Evolutionary conservation across 2,329 filamentous ascomycete genomes (phyloP), one percentile per base, ranked within the genome.

Genomic region (Fusarium lyarnte): DNA sequence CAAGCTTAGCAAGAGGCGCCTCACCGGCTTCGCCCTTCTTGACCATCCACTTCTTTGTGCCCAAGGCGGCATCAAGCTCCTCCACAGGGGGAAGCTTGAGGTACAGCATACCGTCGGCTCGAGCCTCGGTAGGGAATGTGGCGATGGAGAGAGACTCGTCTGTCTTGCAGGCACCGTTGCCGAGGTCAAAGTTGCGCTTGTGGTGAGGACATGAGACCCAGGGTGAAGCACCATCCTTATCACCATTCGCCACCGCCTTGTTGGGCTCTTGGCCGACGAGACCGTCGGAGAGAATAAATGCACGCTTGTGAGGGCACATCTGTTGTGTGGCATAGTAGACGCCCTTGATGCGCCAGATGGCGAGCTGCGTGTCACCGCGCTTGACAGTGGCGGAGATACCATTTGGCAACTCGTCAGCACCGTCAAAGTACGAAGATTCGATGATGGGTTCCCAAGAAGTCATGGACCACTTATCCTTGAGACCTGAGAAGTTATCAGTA

Each of bases 271-370:
- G 91, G 43, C 95, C 94, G 51, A 97, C 88, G 13, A 97, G 84
- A 3, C 94, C 94, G 79, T 97, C 95, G 0, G 92, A 92, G 31
- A 97, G 89, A n/a, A 95, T 92, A 78, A 97, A 97, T 2, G 94
- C 91, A 16, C 94, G 91, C 83, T 95, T 96, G 84, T 97, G 94
- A 14, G 94, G 94, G 80, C 94, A 97, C 94, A 97, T 97, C 79
- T 97, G 94, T 83, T 97, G 94, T 19, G 92, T 93, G 65, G 93
- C 93, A 81, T 95, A 95, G 85, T 91, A 97, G 59, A 88, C 88
- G 25, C 94, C 94, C 59, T 89, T 89, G 69, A 97, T 88, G 76
- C 94, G 93, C 89, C 95, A 97, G 58, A 97, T 85, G 12, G 94
- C 94, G 4, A 97, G 87, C 81, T 97, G 94, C 0, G 94, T 97